Evolutionary conservation across 768 basidiomycete genomes (phyloP).

Genomic region (Hericium coralloides): DNA sequence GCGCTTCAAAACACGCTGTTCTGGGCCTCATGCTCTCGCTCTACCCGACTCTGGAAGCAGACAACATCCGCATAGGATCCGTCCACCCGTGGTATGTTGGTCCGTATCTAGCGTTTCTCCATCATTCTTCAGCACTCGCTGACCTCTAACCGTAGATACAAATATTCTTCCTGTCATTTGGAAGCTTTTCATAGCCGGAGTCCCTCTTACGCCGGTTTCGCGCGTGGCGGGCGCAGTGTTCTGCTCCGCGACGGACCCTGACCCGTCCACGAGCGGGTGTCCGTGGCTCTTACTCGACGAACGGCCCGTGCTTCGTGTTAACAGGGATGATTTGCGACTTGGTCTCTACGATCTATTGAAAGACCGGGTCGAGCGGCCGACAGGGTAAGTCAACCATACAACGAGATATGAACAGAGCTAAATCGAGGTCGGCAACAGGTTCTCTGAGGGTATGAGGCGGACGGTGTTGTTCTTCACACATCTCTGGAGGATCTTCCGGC

Average conservation of each 20-base stretch:
- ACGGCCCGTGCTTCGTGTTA: slow-evolving; percentile 18
- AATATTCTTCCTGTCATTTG: slow-evolving; percentile 12
- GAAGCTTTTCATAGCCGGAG: slow-evolving; percentile 18
- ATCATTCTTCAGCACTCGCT: neutral
- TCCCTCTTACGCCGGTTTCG: slow-evolving; percentile 20
- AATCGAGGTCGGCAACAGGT: no score
- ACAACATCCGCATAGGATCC: slow-evolving; percentile 17
- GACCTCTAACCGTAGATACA: slow-evolving; percentile 11
- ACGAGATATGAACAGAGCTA: no score
- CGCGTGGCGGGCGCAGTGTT: slow-evolving; percentile 25
- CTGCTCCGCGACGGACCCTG: slow-evolving; percentile 20
- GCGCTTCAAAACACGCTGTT: slow-evolving; percentile 45
- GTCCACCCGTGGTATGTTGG: slow-evolving; percentile 26
- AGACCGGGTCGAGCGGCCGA: neutral
- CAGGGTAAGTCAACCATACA: neutral
- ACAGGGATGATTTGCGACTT: slow-evolving; percentile 11
- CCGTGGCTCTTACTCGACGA: slow-evolving; percentile 24
- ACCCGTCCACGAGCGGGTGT: slow-evolving; percentile 17
- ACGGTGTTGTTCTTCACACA: no score
- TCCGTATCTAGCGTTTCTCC: neutral
- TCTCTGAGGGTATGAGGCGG: no score
- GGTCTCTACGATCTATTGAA: slow-evolving; percentile 21
- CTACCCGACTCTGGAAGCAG: slow-evolving; percentile 6
- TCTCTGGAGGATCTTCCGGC: no score
- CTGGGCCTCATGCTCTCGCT: slow-evolving; percentile 45